Evolutionary conservation across 306 rosid genomes (phyloP).

Genomic region (Elaeagnus macrophylla): DNA sequence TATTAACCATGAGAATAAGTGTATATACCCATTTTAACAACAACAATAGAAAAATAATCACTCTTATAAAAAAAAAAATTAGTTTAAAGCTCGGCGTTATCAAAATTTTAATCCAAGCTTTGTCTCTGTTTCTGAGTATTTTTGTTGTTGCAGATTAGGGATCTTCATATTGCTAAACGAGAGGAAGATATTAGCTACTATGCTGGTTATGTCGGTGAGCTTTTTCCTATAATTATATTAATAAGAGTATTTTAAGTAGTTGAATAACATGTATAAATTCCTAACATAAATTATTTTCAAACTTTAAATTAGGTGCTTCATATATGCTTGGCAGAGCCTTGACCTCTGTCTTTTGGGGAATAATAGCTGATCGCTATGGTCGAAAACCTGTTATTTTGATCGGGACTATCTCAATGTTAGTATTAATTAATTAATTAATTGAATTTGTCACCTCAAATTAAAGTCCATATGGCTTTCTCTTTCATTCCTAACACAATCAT

Average conservation of each 20-base stretch:
- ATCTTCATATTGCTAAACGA: constrained; percentile 61
- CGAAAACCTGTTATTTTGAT: constrained; percentile 63
- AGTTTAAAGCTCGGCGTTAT: no score
- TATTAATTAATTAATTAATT: neutral
- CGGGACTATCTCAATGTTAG: constrained; percentile 40
- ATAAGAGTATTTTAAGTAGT: constrained; percentile 6
- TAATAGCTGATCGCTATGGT: constrained; percentile 78
- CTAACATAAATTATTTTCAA: constrained; percentile 1
- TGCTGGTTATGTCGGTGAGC: constrained; percentile 80
- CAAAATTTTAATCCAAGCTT: no score
- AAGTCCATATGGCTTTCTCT: neutral
- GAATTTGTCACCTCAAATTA: no score
- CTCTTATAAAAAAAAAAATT: no score
- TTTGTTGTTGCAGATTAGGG: constrained; percentile 56
- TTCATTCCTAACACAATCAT: no score
- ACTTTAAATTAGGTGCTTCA: constrained; percentile 56
- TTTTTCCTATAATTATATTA: neutral
- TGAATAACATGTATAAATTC: neutral
- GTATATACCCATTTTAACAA: no score
- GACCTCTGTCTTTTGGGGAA: constrained; percentile 73
- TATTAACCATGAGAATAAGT: no score
- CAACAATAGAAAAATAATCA: no score
- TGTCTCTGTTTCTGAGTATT: neutral
- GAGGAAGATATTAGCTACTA: constrained; percentile 73
- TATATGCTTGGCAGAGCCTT: constrained; percentile 77